A percentile compares a stretch with the other conserved stretches of the same genome.
These are phyloP conservation scores for Trichosporon sp. DNA, from an alignment of 1,284 basidiomycete species.

Conservation along the genomic window DNA sequence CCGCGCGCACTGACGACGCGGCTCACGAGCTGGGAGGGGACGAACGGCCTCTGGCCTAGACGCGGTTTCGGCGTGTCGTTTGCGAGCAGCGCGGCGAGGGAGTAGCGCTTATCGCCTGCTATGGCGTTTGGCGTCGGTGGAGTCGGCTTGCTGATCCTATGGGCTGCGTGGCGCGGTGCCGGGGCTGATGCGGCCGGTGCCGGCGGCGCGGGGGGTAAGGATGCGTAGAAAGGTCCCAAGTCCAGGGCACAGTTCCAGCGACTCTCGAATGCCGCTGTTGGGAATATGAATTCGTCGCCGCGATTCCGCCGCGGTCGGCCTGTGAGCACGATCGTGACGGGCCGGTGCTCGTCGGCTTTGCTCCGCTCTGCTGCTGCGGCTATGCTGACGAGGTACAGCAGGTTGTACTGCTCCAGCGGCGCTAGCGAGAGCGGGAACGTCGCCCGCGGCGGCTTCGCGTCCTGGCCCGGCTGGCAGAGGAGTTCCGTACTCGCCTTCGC, in stretches of 20 bases:
- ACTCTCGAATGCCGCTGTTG: constrained; percentile 67
- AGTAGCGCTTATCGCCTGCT: constrained; percentile 47
- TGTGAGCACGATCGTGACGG: constrained; percentile 69
- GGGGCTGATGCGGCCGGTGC: constrained; percentile 9
- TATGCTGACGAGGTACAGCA: constrained; percentile 70
- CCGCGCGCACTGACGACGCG: constrained; percentile 11
- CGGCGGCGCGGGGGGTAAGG: constrained; percentile 19
- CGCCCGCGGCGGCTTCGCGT: constrained; percentile 23
- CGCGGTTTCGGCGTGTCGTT: background rate
- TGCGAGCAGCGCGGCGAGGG: constrained; percentile 33
- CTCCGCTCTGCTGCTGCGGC: constrained; percentile 19
- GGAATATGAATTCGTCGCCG: constrained; percentile 30
- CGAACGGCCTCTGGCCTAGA: constrained; percentile 1
- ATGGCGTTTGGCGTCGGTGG: constrained; percentile 32
- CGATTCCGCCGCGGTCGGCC: constrained; percentile 55
- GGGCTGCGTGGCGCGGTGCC: constrained; percentile 5
- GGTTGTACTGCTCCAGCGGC: constrained; percentile 71
- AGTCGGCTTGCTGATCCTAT: constrained; percentile 10
- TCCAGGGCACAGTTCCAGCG: constrained; percentile 83
- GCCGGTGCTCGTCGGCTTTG: constrained; percentile 57
- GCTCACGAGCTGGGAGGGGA: constrained; percentile 15
- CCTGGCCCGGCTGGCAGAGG: constrained; percentile 43
- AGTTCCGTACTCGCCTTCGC: constrained; percentile 56
- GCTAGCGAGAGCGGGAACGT: constrained; percentile 64
- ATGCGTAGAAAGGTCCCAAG: constrained; percentile 52